Percentiles rank a stretch among this genome's conserved stretches.
phyloP scores from a whole-genome alignment of 345 rosid genomes.

The Eucalyptus pauciflora region DNA sequence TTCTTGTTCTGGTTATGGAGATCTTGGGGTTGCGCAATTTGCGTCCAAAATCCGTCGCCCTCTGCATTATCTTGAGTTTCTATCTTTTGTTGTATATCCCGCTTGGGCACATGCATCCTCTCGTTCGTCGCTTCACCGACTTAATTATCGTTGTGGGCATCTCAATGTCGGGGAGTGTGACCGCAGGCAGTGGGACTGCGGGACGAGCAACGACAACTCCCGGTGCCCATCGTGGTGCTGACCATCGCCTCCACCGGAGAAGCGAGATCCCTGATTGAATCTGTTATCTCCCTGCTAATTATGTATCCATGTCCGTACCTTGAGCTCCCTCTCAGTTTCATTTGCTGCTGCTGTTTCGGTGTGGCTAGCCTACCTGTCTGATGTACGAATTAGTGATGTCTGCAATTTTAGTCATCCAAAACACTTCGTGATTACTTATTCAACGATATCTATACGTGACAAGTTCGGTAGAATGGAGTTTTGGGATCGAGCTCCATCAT shows the following conservation, averaged over 20 bases:
- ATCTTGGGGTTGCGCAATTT: too few species aligned
- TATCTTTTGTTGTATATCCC: not conserved
- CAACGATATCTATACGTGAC: not conserved
- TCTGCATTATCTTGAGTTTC: not conserved
- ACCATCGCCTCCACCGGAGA: rapidly evolving
- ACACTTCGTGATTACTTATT: too few species aligned
- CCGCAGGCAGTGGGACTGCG: not conserved
- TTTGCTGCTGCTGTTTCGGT: not conserved
- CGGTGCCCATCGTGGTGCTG: not conserved
- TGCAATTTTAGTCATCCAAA: not conserved
- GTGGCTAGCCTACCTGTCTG: not conserved
- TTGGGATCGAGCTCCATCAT: too few species aligned
- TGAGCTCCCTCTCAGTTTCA: not conserved
- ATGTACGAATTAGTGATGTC: not conserved
- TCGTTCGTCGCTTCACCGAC: not conserved
- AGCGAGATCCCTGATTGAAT: not conserved
- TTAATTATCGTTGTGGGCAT: not conserved
- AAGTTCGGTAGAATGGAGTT: not conserved
- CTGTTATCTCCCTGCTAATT: too few species aligned
- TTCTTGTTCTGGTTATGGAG: too few species aligned
- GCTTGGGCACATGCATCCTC: not conserved
- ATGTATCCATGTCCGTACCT: not conserved
- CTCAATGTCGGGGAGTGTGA: not conserved
- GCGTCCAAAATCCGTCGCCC: not conserved
- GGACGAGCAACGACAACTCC: not conserved